Evolutionary conservation across 2,329 filamentous ascomycete genomes (phyloP).

Genomic region (Chaetomiaceae sp.): DNA sequence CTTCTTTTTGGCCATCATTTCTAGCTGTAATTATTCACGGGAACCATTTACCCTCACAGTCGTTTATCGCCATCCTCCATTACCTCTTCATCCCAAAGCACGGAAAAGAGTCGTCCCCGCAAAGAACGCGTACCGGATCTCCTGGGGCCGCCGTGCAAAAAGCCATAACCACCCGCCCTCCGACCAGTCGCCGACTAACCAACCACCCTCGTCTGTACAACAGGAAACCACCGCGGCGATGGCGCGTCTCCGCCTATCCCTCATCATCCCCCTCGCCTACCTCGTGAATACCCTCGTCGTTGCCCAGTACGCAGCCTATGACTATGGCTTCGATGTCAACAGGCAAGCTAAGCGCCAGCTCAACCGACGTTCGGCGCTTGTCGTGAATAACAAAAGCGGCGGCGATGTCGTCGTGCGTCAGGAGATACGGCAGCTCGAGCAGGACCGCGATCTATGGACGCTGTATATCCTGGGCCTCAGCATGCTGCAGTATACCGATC

Average conservation of each 20-base stretch:
- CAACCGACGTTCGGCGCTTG: slow-evolving; percentile 32
- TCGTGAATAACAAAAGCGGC: slow-evolving; percentile 41
- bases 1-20: no score
- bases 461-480: slow-evolving; percentile 71
- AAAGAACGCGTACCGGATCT: no score
- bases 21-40: no score
- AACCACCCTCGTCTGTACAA: not conserved
- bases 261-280: slow-evolving; percentile 2
- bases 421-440: slow-evolving; percentile 64
- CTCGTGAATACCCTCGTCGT: slow-evolving; percentile 15
- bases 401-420: slow-evolving; percentile 45
- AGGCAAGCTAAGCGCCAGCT: slow-evolving; percentile 39
- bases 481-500: slow-evolving; percentile 64
- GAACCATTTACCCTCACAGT: no score
- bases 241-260: slow-evolving; percentile 16
- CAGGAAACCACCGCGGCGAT: slow-evolving; percentile 4
- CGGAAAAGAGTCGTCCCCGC: no score
- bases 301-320: slow-evolving; percentile 36
- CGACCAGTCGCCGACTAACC: no score
- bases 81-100: no score
- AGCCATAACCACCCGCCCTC: no score
- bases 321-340: slow-evolving; percentile 48
- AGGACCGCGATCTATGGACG: slow-evolving; percentile 65
- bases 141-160: no score
- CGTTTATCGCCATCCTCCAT: no score